Conservation (phyloP, 2,329 filamentous ascomycete species). For the Triangularia setosa region DNA sequence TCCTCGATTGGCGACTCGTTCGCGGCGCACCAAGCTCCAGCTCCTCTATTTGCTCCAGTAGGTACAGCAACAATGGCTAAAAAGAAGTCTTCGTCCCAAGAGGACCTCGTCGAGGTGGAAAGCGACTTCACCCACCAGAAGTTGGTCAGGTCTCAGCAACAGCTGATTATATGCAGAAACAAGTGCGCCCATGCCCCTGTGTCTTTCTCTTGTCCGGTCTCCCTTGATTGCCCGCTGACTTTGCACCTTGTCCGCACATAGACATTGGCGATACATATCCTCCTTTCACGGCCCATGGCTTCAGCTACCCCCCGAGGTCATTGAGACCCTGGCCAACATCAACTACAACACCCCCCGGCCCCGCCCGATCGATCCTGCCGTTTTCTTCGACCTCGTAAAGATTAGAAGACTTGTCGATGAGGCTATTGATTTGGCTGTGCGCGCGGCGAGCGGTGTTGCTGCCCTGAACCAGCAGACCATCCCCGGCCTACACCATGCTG, state of each 20-base stretch:
- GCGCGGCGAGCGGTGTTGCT: slow-evolving; percentile 69
- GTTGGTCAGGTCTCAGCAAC: background rate
- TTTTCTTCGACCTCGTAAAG: slow-evolving; percentile 81
- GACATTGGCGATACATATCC: slow-evolving; percentile 82
- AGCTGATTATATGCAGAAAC: slow-evolving; percentile 27
- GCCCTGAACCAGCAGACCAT: slow-evolving; percentile 54
- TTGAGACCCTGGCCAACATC: slow-evolving; percentile 73
- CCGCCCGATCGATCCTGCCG: slow-evolving; percentile 71
- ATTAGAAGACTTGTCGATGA: slow-evolving; percentile 77
- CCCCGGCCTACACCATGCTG: slow-evolving; percentile 40
- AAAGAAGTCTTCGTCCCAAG: slow-evolving; percentile 12
- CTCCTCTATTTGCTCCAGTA: no score
- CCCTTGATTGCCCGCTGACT: background rate
- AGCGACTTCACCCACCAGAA: slow-evolving; percentile 8
- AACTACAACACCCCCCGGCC: slow-evolving; percentile 76
- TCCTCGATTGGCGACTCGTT: background rate
- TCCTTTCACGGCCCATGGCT: slow-evolving; percentile 82
- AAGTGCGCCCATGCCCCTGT: slow-evolving; percentile 20
- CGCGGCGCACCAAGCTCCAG: no score
- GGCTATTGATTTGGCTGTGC: slow-evolving; percentile 71
- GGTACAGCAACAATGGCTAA: slow-evolving; percentile 2
- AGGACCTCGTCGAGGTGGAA: slow-evolving; percentile 5
- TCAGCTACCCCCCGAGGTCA: slow-evolving; percentile 71
- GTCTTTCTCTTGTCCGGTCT: background rate
- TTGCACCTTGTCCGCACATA: slow-evolving; percentile 32